Evolutionary conservation across 2,329 filamentous ascomycete genomes (phyloP).

Genomic region (Aspergillus proliferans): DNA sequence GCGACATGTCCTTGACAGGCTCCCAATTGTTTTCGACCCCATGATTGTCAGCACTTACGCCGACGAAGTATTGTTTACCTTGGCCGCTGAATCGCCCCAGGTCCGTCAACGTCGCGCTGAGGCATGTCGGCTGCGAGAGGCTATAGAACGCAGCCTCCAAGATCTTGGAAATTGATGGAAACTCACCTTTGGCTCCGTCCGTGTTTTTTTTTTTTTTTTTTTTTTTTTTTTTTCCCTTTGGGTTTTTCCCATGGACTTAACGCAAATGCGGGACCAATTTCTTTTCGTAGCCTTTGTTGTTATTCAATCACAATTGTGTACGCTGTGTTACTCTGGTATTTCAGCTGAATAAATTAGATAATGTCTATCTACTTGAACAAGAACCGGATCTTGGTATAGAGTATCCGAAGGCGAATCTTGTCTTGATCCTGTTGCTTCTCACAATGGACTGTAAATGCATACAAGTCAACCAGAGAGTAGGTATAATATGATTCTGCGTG

Average conservation of each 20-base stretch:
- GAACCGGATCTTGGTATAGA: not conserved
- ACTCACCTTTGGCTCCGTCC: no score
- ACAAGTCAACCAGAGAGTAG: no score
- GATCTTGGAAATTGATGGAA: not conserved
- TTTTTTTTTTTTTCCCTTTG: no score
- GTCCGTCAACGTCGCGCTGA: constrained; percentile 2
- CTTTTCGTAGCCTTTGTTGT: not conserved
- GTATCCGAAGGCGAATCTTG: not conserved
- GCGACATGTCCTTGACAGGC: constrained; percentile 13
- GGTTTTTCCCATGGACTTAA: not conserved
- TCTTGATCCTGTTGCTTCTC: not conserved
- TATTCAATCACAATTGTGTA: not conserved
- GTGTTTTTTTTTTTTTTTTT: no score
- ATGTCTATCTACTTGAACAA: not conserved
- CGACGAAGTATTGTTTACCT: not conserved
- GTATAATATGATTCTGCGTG: no score
- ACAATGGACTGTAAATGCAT: not conserved
- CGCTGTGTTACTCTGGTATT: not conserved
- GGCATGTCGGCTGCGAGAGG: constrained; percentile 1
- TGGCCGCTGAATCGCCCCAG: constrained; percentile 3
- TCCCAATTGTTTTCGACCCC: constrained; percentile 4
- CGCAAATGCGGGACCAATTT: not conserved
- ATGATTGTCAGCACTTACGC: constrained; percentile 3
- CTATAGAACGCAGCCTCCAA: constrained; percentile 1
- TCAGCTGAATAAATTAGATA: not conserved